phyloP scores from a whole-genome alignment of 2,329 filamentous ascomycete genomes.

The Aspergillus novoparasiticus region DNA sequence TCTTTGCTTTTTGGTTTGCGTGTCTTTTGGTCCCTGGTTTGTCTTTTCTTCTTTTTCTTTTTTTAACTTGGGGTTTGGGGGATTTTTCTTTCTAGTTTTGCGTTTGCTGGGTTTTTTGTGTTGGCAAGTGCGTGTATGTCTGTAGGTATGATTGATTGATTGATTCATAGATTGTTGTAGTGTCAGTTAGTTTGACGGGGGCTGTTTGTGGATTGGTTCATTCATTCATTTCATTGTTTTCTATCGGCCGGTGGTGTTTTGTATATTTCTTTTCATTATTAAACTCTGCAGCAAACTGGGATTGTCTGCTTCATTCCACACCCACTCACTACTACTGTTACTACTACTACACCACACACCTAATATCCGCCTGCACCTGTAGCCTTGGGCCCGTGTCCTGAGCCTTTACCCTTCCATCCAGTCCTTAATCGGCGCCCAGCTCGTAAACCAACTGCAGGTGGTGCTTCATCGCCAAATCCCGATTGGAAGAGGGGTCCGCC shows the following conservation, averaged over 20 bases:
- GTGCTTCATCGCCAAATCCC: conserved; percentile 35
- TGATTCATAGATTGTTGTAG: not conserved
- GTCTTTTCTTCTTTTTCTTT: too few species aligned
- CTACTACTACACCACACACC: not conserved
- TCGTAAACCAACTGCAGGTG: conserved; percentile 25
- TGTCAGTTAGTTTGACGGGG: not conserved
- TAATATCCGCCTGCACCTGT: conserved; percentile 11
- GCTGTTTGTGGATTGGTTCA: not conserved
- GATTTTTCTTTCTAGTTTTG: not conserved
- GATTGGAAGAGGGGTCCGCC: conserved; percentile 31
- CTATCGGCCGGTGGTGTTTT: not conserved
- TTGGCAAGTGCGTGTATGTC: not conserved
- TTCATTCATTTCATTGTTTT: not conserved
- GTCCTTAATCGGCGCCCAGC: conserved; percentile 27
- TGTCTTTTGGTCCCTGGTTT: not conserved
- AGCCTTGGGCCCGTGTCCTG: conserved; percentile 15
- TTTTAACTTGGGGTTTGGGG: not conserved
- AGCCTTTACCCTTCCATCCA: conserved; percentile 29
- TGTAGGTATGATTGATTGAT: not conserved
- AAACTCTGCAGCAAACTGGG: conserved; percentile 5
- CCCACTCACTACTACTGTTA: not conserved
- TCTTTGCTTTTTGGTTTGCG: not conserved
- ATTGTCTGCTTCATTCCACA: conserved; percentile 4
- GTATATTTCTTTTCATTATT: not conserved
- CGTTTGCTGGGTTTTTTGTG: not conserved